A percentile compares a stretch with the other conserved stretches of the same genome.
These are phyloP conservation scores for Stylosanthes scabra DNA, from an alignment of 331 rosid species.

Conservation along the genomic window DNA sequence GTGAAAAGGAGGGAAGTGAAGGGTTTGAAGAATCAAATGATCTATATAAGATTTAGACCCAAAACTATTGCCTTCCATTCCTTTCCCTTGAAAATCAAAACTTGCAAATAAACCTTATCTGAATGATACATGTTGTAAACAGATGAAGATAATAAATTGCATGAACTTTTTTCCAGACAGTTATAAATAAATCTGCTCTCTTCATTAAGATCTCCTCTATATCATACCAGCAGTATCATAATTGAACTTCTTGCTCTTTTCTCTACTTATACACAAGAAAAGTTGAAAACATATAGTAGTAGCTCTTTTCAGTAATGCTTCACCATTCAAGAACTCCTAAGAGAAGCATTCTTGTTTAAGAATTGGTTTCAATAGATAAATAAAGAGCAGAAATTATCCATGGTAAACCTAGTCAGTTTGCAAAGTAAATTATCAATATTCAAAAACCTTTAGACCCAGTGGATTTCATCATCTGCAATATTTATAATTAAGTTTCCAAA, in stretches of 20 bases:
- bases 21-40: no score
- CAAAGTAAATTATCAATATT: no score
- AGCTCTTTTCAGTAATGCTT: constrained; percentile 27
- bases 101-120: no score
- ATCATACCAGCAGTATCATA: neutral
- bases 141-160: constrained; percentile 16
- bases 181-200: neutral
- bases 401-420: no score
- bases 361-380: neutral
- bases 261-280: neutral
- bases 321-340: constrained; percentile 7
- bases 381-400: constrained; percentile 6
- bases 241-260: neutral
- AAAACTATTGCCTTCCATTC: no score
- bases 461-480: constrained; percentile 8
- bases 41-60: no score
- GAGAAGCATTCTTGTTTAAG: constrained; percentile 14
- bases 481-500: constrained; percentile 14
- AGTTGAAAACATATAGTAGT: constrained; percentile 11
- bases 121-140: neutral
- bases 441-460: neutral
- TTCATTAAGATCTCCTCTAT: constrained; percentile 6
- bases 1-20: no score
- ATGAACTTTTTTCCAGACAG: neutral
- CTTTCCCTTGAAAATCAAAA: no score